Evolutionary conservation across 192 early-diverging fungal genomes (phyloP).

Genomic region (Coemansia sp.): DNA sequence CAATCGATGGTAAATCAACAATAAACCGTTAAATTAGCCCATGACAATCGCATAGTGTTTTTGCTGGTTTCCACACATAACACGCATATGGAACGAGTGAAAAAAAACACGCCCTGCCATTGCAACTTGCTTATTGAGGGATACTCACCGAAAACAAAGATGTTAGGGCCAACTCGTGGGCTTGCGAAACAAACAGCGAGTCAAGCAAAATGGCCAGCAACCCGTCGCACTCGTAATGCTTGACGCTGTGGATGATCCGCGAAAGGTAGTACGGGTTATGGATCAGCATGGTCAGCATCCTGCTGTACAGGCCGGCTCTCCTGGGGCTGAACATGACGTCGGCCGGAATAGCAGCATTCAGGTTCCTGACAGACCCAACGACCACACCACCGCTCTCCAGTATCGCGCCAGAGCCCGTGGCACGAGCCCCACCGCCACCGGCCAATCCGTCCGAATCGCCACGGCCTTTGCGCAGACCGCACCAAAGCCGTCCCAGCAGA

Average conservation of each 20-base stretch:
- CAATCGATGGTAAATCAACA: no score
- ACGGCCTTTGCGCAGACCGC: constrained; percentile 18
- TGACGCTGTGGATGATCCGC: constrained; percentile 28
- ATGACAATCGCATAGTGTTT: not conserved
- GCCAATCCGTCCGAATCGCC: not conserved
- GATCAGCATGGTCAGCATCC: constrained; percentile 32
- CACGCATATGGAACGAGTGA: not conserved
- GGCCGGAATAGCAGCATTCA: constrained; percentile 33
- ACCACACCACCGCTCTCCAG: constrained; percentile 29
- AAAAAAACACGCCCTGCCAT: no score
- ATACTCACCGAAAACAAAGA: constrained; percentile 47
- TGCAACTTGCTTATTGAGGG: no score
- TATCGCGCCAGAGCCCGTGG: not conserved
- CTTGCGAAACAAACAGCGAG: constrained; percentile 34
- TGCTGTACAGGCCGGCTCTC: constrained; percentile 32
- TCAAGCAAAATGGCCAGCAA: constrained; percentile 37
- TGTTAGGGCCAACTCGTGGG: constrained; percentile 26
- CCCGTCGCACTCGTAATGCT: constrained; percentile 48
- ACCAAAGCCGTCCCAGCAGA: constrained; percentile 28
- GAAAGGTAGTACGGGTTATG: constrained; percentile 43
- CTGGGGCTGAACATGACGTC: constrained; percentile 43
- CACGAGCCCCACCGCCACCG: not conserved
- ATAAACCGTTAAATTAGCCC: no score
- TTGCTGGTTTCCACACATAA: not conserved
- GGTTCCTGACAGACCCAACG: constrained; percentile 27